These are phyloP conservation scores for Silybum marianum DNA, from an alignment of 129 eudicot genomes.

Conservation along the genomic window DNA sequence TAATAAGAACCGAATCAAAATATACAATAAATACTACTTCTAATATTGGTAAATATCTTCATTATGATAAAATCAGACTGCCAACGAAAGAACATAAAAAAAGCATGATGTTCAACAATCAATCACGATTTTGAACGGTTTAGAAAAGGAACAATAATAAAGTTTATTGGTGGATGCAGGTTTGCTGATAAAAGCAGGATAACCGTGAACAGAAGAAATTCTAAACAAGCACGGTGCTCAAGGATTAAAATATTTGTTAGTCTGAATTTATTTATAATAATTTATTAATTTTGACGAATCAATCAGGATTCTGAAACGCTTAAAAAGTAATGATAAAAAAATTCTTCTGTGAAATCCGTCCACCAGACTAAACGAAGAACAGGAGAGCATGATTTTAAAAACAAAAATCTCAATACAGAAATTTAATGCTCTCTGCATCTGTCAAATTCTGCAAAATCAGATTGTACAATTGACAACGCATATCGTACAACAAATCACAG, in stretches of 20 bases:
- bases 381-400: background rate
- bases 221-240: background rate
- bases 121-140: background rate
- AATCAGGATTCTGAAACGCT: constrained; percentile 2
- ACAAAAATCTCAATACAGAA: too few species aligned
- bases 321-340: background rate
- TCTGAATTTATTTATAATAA: background rate
- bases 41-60: background rate
- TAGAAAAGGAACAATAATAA: background rate
- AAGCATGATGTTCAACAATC: background rate
- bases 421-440: background rate
- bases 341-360: background rate
- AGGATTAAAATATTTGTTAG: background rate
- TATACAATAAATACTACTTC: background rate
- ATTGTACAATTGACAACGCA: constrained; percentile 15
- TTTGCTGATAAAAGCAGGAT: constrained; percentile 13
- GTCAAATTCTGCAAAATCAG: constrained; percentile 17
- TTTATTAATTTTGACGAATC: background rate
- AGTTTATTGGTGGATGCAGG: background rate
- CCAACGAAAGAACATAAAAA: background rate
- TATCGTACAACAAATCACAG: constrained; percentile 7
- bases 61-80: constrained; percentile 1
- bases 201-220: constrained; percentile 18
- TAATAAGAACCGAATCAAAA: background rate
- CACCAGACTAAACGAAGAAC: background rate